A percentile compares a stretch with the other conserved stretches of the same genome.
phyloP scores from a whole-genome alignment of 202 grass and related monocot species.

The Schoenoplectus triqueter region DNA sequence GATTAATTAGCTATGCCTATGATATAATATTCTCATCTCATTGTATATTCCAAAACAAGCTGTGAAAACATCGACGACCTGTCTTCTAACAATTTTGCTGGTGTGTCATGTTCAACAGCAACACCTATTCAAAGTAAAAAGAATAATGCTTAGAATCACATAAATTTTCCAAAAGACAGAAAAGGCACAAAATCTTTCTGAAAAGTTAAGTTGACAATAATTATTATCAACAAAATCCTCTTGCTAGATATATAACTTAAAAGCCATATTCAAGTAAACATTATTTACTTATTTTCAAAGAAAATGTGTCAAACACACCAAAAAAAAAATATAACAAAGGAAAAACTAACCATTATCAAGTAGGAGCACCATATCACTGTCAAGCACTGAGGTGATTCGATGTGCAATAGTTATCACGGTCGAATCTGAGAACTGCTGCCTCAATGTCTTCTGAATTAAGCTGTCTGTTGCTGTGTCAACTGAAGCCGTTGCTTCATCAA shows the following conservation, averaged over 20 bases:
- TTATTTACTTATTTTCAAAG: background rate
- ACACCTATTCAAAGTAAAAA: conserved; percentile 53
- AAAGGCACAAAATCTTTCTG: background rate
- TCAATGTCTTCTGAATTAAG: conserved; percentile 9
- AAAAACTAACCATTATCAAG: conserved; percentile 77
- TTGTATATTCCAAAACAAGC: conserved; percentile 82
- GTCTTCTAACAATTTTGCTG: conserved; percentile 64
- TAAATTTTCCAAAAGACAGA: background rate
- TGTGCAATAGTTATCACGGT: conserved; percentile 87
- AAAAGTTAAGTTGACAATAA: background rate
- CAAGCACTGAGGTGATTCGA: conserved; percentile 82
- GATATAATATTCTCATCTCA: conserved; percentile 48
- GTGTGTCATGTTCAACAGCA: conserved; percentile 67
- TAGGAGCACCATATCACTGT: conserved; percentile 87
- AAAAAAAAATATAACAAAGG: background rate
- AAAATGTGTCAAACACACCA: background rate
- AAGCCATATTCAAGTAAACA: background rate
- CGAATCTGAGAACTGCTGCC: conserved; percentile 74
- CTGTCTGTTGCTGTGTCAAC: conserved; percentile 82
- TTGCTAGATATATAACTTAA: background rate
- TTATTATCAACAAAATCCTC: background rate
- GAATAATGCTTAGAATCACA: background rate
- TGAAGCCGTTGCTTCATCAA: conserved; percentile 84
- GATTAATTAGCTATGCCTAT: background rate
- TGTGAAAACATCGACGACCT: conserved; percentile 77